Evolutionary conservation across 495 filamentous ascomycete species (phyloP).

Genomic region (Penicillium cosmopolitanum): DNA sequence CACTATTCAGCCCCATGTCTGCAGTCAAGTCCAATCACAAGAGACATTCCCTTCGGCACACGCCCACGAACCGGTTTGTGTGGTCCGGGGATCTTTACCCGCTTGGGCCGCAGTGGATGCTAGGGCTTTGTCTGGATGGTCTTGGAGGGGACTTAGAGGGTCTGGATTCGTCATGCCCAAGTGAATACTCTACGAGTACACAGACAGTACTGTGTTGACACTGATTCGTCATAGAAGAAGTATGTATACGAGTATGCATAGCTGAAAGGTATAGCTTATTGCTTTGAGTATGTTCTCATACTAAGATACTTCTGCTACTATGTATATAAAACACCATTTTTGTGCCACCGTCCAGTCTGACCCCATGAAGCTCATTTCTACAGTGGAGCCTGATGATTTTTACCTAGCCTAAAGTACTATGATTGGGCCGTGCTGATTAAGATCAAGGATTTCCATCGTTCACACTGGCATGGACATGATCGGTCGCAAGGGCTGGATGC

Average conservation of each 20-base stretch:
- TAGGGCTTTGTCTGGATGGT: slow-evolving; percentile 2
- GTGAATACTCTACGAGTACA: not conserved
- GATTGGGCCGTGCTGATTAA: not conserved
- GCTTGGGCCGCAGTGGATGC: slow-evolving; percentile 6
- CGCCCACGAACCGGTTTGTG: slow-evolving; percentile 9
- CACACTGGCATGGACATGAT: not conserved
- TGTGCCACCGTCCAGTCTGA: not conserved
- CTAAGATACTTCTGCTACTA: too few relatives aligned
- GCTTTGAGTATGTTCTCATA: too few relatives aligned
- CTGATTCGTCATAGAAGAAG: too few relatives aligned
- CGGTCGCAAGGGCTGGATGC: slow-evolving; percentile 2
- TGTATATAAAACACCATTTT: too few relatives aligned
- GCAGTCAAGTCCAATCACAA: not conserved
- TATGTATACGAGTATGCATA: too few relatives aligned
- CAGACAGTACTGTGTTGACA: too few relatives aligned
- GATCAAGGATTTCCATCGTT: slow-evolving; percentile 3
- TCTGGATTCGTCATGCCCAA: slow-evolving; percentile 6
- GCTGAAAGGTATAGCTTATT: too few relatives aligned
- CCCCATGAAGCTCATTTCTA: not conserved
- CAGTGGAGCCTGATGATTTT: not conserved
- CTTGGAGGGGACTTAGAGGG: not conserved
- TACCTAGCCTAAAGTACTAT: not conserved
- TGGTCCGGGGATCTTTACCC: slow-evolving; percentile 11
- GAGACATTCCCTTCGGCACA: not conserved
- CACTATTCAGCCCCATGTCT: not conserved